These are phyloP conservation scores for Posidonia oceanica DNA, from an alignment of 116 monocot species.

Conservation along the genomic window DNA sequence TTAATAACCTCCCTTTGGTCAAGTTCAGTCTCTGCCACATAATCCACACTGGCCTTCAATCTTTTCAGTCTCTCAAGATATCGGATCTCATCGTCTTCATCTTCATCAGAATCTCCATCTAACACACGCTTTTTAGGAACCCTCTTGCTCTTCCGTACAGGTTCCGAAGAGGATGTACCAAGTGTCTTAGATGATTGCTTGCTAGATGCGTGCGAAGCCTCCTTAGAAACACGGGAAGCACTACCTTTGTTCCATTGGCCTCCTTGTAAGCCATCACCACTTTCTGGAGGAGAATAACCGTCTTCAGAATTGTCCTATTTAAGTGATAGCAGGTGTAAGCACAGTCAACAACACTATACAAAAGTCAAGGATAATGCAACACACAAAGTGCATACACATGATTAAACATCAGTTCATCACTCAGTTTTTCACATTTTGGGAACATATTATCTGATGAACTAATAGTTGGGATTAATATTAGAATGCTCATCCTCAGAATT, in stretches of 20 bases:
- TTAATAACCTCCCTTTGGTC: constrained; percentile 13
- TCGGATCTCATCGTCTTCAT: constrained; percentile 42
- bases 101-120: constrained; percentile 42
- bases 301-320: constrained; percentile 23
- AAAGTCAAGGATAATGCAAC: too few relatives aligned
- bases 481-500: too few relatives aligned
- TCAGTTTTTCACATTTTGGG: too few relatives aligned
- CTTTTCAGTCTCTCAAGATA: constrained; percentile 42
- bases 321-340: background rate
- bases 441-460: too few relatives aligned
- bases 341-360: background rate
- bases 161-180: constrained; percentile 20
- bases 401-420: too few relatives aligned
- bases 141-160: constrained; percentile 68
- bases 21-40: constrained; percentile 15
- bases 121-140: constrained; percentile 49
- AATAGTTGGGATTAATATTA: too few relatives aligned
- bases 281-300: constrained; percentile 14
- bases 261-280: constrained; percentile 13
- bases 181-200: constrained; percentile 23
- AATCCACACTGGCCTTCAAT: constrained; percentile 16
- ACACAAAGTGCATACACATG: too few relatives aligned
- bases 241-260: constrained; percentile 22
- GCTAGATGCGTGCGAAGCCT: background rate
- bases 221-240: constrained; percentile 5